phyloP scores from a whole-genome alignment of 108 stramenopile species.

The Stephanodiscus triporus region DNA sequence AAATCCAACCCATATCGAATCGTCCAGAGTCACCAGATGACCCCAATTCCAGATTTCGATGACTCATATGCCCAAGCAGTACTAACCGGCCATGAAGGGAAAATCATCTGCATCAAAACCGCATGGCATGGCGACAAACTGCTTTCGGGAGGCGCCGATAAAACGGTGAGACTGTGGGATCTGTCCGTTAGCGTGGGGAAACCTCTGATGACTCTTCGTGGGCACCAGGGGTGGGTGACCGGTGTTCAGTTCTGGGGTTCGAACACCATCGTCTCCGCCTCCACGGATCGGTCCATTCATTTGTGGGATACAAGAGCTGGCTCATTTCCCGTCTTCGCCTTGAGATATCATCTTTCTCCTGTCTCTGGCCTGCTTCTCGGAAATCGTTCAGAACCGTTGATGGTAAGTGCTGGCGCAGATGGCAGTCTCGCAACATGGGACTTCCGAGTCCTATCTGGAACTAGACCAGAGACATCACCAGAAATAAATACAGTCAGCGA shows the following conservation, averaged over 20 bases:
- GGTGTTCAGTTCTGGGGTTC: conserved; percentile 83
- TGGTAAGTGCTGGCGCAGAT: conserved; percentile 82
- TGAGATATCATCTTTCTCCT: conserved; percentile 78
- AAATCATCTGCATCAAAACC: conserved; percentile 76
- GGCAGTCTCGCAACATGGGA: conserved; percentile 88
- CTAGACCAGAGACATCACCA: conserved; percentile 8
- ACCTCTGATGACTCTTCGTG: conserved; percentile 63
- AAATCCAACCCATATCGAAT: conserved; percentile 39
- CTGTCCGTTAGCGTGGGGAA: conserved; percentile 58
- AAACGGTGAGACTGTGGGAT: conserved; percentile 83
- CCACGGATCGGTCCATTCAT: conserved; percentile 81
- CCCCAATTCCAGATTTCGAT: conserved; percentile 36
- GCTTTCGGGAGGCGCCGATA: conserved; percentile 83
- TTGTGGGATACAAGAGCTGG: conserved; percentile 85
- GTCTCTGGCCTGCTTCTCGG: conserved; percentile 81
- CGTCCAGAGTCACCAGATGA: conserved; percentile 47
- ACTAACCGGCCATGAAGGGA: conserved; percentile 76
- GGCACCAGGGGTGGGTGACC: conserved; percentile 87
- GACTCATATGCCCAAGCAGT: conserved; percentile 72
- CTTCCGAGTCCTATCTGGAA: conserved; percentile 69
- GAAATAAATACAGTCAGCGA: not conserved
- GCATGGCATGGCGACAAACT: conserved; percentile 91
- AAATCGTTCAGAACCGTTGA: conserved; percentile 73
- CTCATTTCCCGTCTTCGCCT: conserved; percentile 68
- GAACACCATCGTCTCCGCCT: conserved; percentile 85